Conservation (phyloP, 495 filamentous ascomycete species). For the Jackrogersella minutella region DNA sequence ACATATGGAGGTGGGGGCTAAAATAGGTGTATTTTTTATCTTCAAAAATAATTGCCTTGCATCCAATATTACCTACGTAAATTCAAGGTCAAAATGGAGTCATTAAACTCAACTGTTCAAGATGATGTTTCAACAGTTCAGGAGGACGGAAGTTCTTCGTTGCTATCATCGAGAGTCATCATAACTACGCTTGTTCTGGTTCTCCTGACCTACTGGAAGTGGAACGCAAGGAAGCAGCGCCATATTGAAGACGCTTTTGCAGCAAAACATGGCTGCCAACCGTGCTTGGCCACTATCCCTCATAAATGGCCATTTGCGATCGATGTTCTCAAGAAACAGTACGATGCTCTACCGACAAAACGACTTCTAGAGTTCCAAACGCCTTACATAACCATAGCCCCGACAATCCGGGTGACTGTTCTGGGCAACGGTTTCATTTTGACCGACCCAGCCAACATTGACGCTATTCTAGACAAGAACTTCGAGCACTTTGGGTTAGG, state of each 20-base stretch:
- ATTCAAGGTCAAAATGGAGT: no score
- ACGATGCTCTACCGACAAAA: constrained; percentile 28
- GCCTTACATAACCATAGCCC: constrained; percentile 21
- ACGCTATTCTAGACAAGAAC: constrained; percentile 50
- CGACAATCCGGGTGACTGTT: constrained; percentile 20
- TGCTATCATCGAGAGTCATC: no score
- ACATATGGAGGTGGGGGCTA: no score
- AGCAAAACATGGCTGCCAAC: constrained; percentile 36
- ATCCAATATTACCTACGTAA: no score
- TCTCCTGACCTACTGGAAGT: no score
- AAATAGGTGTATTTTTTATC: no score
- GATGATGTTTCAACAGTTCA: no score
- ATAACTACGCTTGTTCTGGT: no score
- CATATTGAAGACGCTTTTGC: constrained; percentile 40
- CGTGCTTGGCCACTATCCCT: constrained; percentile 30
- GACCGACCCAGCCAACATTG: constrained; percentile 53
- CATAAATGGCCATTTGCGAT: constrained; percentile 48
- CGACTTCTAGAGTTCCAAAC: constrained; percentile 24
- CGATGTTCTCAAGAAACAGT: constrained; percentile 44
- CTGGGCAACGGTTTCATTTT: constrained; percentile 46
- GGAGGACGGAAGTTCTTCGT: no score
- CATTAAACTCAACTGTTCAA: no score
- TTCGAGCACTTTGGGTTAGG: constrained; percentile 52
- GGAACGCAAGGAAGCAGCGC: no score
- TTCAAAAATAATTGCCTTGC: no score